Percentiles rank a stretch among this genome's conserved stretches.
These are phyloP conservation scores for Aureobasidium sp. DNA, from an alignment of 2,329 filamentous ascomycete genomes.

Conservation along the genomic window DNA sequence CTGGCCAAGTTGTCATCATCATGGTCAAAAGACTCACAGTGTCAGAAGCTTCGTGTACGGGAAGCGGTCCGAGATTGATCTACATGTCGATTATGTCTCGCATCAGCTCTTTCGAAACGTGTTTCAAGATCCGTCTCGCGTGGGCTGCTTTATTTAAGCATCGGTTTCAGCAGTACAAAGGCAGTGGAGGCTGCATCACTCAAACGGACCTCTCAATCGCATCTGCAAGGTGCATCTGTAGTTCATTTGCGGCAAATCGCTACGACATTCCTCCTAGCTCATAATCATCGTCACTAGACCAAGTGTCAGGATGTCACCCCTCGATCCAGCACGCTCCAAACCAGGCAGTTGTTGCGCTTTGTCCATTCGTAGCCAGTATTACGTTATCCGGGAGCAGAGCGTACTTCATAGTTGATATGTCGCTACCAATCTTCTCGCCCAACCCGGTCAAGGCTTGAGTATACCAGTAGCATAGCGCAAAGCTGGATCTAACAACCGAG, in stretches of 20 bases:
- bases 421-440: not conserved
- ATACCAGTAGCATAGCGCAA: too few relatives aligned
- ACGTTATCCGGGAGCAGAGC: not conserved
- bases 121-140: not conserved
- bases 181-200: not conserved
- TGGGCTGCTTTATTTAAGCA: not conserved
- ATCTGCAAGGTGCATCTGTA: not conserved
- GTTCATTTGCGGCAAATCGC: not conserved
- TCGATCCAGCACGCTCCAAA: not conserved
- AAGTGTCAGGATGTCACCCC: not conserved
- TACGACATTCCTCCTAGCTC: not conserved
- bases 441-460: too few relatives aligned
- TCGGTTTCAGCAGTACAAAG: slow-evolving; percentile 8
- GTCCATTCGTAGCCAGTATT: not conserved
- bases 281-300: not conserved
- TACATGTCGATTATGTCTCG: slow-evolving; percentile 5
- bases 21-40: not conserved
- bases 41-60: not conserved
- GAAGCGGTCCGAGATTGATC: slow-evolving; percentile 1
- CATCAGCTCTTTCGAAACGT: not conserved
- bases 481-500: too few relatives aligned
- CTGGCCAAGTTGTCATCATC: not conserved
- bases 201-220: not conserved
- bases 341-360: not conserved
- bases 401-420: not conserved